These are phyloP conservation scores for Sophora flavescens DNA, from an alignment of 306 rosid species.

Conservation along the genomic window DNA sequence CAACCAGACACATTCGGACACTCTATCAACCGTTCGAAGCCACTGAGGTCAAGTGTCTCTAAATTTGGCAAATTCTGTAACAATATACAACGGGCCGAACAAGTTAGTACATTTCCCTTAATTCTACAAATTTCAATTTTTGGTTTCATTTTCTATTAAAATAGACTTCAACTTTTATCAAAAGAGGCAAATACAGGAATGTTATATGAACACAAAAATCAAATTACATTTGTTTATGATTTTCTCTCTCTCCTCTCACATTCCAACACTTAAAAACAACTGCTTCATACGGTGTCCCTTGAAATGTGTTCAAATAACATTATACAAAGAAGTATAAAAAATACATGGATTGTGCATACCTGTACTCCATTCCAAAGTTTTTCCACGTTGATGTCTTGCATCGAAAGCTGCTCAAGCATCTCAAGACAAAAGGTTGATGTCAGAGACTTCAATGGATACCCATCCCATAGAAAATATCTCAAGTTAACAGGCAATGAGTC, in stretches of 20 bases:
- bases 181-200: too few relatives aligned
- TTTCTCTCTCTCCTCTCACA: too few relatives aligned
- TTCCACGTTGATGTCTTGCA: not conserved
- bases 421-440: not conserved
- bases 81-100: not conserved
- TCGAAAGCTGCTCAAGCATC: slow-evolving; percentile 2
- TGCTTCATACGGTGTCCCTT: too few relatives aligned
- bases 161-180: not conserved
- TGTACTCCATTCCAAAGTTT: slow-evolving; percentile 15
- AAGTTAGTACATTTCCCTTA: too few relatives aligned
- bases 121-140: too few relatives aligned
- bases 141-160: not conserved
- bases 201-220: too few relatives aligned
- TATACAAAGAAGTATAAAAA: too few relatives aligned
- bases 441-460: slow-evolving; percentile 14
- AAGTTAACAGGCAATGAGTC: not conserved
- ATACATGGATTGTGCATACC: not conserved
- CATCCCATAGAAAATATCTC: not conserved
- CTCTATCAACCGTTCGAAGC: not conserved
- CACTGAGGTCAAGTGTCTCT: not conserved
- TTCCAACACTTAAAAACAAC: too few relatives aligned
- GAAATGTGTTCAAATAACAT: too few relatives aligned
- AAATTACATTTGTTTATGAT: too few relatives aligned
- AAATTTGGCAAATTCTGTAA: slow-evolving; percentile 14
- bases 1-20: slow-evolving; percentile 5